Base-by-base conservation (phyloP, 768 basidiomycete species). In the Tricholoma terreum region DNA sequence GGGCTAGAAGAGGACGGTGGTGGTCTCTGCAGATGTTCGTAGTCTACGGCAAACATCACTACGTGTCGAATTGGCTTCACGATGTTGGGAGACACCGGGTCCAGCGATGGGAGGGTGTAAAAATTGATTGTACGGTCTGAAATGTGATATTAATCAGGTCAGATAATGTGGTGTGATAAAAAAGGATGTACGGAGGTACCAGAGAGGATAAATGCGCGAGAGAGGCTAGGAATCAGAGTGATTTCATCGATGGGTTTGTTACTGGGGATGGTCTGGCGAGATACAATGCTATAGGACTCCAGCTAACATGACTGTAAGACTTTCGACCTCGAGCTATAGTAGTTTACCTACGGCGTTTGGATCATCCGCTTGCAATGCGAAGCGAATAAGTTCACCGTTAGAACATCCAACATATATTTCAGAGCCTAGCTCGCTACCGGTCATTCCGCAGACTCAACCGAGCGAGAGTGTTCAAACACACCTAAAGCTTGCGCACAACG, bases 321-420 rank as follows among this genome's bases (percentile, higher is more conserved):
- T 56, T 12, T 21, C n/a, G 33, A 3, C 6, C 8, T 21, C 36
- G 1, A 45, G 22, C 22, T n/a, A n/a, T 2, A 33, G 14, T 33
- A 30, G 9, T 63, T 77, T 56, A 58, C 83, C 84, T 64, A 49
- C 46, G 17, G 77, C 75, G 62, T 71, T 76, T 21, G 80, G 71
- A 59, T 79, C 76, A 61, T 83, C 84, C 2, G 78, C 79, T 63
- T 87, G 87, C 19, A 91, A 76, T 1, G 87, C 80, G 67, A 89
- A 95, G 42, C 93, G 86, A 34, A 94, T 73, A 7, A 97, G 78
- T 61, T 92, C 84, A 19, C 94, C 93, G 58, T 94, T 92, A 19
- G 86, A 84, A 59, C 89, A 89, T 11, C 93, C 94, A 11, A 92
- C 81, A 62, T 94, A 95, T 22, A 96, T 82, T 65, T 97, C 94